A percentile compares a stretch with the other conserved stretches of the same genome.
These are phyloP conservation scores for Monoraphidium neglectum DNA, from an alignment of 139 green algal genomes.

Conservation along the genomic window DNA sequence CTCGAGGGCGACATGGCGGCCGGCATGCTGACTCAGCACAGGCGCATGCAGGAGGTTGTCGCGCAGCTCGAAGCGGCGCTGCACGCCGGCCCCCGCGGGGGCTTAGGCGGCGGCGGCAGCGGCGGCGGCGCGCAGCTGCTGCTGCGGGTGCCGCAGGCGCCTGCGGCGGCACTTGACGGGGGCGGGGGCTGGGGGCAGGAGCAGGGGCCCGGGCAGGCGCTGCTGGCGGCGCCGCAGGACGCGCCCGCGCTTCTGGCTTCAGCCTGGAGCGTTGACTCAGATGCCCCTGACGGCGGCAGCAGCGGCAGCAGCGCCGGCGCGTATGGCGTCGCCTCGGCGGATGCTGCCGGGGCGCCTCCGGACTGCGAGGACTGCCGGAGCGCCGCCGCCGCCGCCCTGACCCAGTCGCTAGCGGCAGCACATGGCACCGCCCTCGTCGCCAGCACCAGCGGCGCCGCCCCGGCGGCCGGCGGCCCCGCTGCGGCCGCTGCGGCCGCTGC, in stretches of 20 bases:
- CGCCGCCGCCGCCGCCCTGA: not conserved
- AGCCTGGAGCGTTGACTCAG: too few relatives aligned
- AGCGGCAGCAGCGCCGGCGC: not conserved
- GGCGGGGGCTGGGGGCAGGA: too few relatives aligned
- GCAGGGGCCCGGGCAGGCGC: not conserved
- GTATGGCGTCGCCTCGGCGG: not conserved
- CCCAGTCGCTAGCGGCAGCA: not conserved
- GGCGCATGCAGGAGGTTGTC: constrained; percentile 59
- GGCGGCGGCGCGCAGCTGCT: not conserved
- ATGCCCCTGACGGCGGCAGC: too few relatives aligned
- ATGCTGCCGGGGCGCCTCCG: not conserved
- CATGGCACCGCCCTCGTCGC: not conserved
- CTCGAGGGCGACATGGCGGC: constrained; percentile 65
- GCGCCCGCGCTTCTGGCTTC: too few relatives aligned
- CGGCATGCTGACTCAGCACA: constrained; percentile 62
- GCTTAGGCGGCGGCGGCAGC: not conserved
- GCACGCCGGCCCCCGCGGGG: not conserved
- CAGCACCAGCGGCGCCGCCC: not conserved
- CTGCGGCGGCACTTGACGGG: not conserved
- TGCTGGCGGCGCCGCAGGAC: not conserved
- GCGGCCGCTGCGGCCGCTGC: too few relatives aligned
- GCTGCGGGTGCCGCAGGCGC: not conserved
- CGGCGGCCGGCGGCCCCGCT: not conserved
- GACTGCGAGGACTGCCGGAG: not conserved
- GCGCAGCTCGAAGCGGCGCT: constrained; percentile 57